phyloP scores from a whole-genome alignment of 1,139 yeast species.

The Meyerozyma athensensis region DNA sequence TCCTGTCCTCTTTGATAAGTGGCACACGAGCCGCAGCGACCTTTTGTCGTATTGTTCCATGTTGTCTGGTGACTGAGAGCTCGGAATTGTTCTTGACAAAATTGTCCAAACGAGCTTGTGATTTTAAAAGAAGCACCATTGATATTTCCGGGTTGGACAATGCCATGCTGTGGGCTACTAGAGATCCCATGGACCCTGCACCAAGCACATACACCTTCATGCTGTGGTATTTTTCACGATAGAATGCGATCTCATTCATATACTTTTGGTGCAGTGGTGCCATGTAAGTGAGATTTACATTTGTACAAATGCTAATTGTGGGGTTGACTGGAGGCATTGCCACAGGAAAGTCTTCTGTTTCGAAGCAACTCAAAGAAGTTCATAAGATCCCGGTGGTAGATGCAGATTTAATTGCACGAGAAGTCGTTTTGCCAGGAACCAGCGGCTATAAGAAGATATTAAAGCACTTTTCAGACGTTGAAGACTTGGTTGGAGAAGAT shows the following conservation, averaged over 20 bases:
- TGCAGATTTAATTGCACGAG: conserved; percentile 84
- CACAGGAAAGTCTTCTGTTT: conserved; percentile 91
- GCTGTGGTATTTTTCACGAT: background rate
- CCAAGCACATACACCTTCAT: conserved; percentile 35
- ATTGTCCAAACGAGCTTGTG: conserved; percentile 30
- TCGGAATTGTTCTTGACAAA: conserved; percentile 37
- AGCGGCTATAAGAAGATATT: conserved; percentile 66
- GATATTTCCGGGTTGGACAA: conserved; percentile 22
- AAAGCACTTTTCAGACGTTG: conserved; percentile 52
- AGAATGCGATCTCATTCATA: conserved; percentile 1
- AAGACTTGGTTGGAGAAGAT: conserved; percentile 51
- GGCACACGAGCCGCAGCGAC: conserved; percentile 7
- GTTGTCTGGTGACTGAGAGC: conserved; percentile 22
- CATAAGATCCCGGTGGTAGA: conserved; percentile 65
- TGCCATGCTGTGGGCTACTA: conserved; percentile 36
- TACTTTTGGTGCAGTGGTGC: background rate
- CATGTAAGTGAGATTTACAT: too few species aligned
- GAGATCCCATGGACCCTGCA: conserved; percentile 41
- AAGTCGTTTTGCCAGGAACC: conserved; percentile 78
- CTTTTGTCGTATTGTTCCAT: conserved; percentile 11
- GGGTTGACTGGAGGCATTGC: conserved; percentile 98
- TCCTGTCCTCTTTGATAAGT: conserved; percentile 9
- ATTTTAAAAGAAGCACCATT: conserved; percentile 39
- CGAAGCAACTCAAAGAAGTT: conserved; percentile 48
- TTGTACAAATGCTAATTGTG: conserved; percentile 66